phyloP scores from a whole-genome alignment of 805 yeast genomes.

The Clavispora phyllophila region DNA sequence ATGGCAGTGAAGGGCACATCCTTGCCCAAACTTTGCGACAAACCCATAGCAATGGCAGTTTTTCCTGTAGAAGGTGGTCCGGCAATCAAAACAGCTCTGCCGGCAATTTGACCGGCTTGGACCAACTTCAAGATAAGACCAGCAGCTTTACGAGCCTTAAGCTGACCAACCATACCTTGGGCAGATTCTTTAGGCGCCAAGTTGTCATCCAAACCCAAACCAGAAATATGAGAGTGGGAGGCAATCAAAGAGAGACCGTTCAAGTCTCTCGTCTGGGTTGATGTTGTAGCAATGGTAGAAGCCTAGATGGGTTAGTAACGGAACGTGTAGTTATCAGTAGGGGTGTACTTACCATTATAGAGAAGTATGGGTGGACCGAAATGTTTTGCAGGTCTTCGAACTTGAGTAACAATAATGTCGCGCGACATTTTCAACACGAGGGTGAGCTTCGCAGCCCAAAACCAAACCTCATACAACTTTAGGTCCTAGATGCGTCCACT shows the following conservation, averaged over 20 bases:
- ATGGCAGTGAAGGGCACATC: conserved; percentile 94
- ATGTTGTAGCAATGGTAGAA: conserved; percentile 14
- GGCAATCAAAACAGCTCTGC: conserved; percentile 90
- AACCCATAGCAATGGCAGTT: conserved; percentile 96
- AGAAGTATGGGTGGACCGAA: background rate
- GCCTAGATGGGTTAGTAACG: conserved; percentile 12
- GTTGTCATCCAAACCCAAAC: conserved; percentile 91
- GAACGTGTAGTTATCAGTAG: too few species aligned
- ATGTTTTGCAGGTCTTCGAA: conserved; percentile 1
- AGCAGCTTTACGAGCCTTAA: conserved; percentile 92
- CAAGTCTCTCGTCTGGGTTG: conserved; percentile 27
- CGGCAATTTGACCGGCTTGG: conserved; percentile 91
- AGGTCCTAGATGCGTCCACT: too few species aligned
- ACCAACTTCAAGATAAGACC: conserved; percentile 92
- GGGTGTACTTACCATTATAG: conserved; percentile 1
- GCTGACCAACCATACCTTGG: conserved; percentile 98
- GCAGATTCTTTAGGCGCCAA: conserved; percentile 70
- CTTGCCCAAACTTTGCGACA: conserved; percentile 63
- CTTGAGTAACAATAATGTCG: conserved; percentile 2
- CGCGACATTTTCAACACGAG: conserved; percentile 2
- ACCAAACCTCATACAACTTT: too few species aligned
- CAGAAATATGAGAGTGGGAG: conserved; percentile 97
- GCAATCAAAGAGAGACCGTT: conserved; percentile 70
- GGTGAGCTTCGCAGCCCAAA: background rate
- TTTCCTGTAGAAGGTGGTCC: conserved; percentile 99